Percentiles rank a stretch among this genome's conserved stretches.
These are phyloP conservation scores for Pseudotsuga menziesii DNA, from an alignment of 75 land plant genomes.

Conservation along the genomic window DNA sequence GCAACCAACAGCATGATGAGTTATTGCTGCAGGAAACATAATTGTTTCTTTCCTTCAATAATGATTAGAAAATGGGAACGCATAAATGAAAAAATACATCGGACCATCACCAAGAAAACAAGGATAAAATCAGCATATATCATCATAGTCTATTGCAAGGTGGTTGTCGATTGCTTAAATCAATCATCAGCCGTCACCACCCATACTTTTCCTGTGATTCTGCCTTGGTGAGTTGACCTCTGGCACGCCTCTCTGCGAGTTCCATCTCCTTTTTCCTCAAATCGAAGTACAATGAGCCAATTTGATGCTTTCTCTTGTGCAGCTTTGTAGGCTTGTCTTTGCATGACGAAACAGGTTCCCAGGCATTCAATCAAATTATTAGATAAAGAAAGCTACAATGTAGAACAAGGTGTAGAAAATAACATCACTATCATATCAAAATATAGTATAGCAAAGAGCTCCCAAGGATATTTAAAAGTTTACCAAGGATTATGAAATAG, in stretches of 20 bases:
- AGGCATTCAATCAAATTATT: too few species aligned
- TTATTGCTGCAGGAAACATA: too few species aligned
- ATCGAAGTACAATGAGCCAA: constrained; percentile 76
- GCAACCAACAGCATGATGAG: too few species aligned
- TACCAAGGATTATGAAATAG: too few species aligned
- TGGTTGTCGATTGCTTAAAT: not conserved
- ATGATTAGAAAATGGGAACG: too few species aligned
- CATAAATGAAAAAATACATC: too few species aligned
- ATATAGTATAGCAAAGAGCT: not conserved
- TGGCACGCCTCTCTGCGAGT: constrained; percentile 77
- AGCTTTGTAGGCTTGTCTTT: constrained; percentile 86
- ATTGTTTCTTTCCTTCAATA: too few species aligned
- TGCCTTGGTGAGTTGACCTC: constrained; percentile 73
- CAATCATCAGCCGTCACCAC: constrained; percentile 45
- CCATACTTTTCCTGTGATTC: constrained; percentile 97
- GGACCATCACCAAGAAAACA: too few species aligned
- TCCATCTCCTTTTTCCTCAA: constrained; percentile 90
- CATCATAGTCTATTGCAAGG: not conserved
- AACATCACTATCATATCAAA: not conserved
- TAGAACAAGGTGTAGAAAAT: too few species aligned
- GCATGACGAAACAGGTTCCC: constrained; percentile 63
- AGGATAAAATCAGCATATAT: too few species aligned
- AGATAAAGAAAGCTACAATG: too few species aligned
- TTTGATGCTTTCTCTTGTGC: constrained; percentile 94
- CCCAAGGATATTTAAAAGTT: not conserved